Evolutionary conservation across 2,329 filamentous ascomycete genomes (phyloP).

Genomic region (Penicillium occitanis): DNA sequence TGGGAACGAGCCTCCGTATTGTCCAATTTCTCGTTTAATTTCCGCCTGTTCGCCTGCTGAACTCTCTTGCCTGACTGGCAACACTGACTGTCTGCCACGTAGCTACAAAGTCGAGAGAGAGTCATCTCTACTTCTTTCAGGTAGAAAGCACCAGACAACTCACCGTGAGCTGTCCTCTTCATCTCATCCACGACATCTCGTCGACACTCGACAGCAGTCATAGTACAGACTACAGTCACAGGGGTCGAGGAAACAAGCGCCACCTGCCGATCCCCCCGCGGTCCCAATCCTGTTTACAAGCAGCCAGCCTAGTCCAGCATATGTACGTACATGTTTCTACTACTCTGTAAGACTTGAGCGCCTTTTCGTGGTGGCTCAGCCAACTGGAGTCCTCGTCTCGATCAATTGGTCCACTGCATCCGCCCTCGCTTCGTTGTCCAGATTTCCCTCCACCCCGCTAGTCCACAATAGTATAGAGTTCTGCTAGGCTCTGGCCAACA

Average conservation of each 20-base stretch:
- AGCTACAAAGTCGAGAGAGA: no score
- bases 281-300: background rate
- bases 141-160: background rate
- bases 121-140: background rate
- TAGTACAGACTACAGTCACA: background rate
- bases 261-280: slow-evolving; percentile 20
- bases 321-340: background rate
- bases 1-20: background rate
- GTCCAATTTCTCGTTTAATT: slow-evolving; percentile 8
- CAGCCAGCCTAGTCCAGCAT: background rate
- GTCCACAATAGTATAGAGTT: background rate
- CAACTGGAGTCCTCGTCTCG: background rate
- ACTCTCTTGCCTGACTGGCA: background rate
- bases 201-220: background rate
- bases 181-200: background rate
- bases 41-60: slow-evolving; percentile 2
- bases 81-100: background rate
- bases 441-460: background rate
- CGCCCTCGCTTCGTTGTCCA: slow-evolving; percentile 2
- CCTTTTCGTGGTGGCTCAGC: background rate
- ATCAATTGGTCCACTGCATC: slow-evolving; percentile 10
- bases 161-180: background rate
- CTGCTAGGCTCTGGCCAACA: background rate
- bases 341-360: background rate
- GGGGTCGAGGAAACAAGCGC: slow-evolving; percentile 4